Percentiles rank a stretch among this genome's conserved stretches.
phyloP scores from a whole-genome alignment of 108 stramenopile genomes.

The Discostella stelligeroides region DNA sequence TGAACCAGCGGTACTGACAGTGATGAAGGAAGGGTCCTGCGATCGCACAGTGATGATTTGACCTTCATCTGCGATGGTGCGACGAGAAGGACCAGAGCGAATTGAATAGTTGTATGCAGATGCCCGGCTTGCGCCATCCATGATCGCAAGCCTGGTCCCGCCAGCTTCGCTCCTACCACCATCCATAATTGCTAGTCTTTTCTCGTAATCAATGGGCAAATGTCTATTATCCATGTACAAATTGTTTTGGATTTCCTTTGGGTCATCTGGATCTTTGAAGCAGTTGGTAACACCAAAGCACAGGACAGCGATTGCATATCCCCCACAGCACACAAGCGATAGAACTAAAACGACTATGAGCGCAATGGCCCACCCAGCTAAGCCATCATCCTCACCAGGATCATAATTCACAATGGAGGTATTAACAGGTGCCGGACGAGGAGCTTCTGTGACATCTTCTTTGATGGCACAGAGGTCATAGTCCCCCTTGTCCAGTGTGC shows the following conservation, averaged over 20 bases:
- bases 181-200: neutral
- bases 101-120: neutral
- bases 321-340: constrained; percentile 15
- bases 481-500: constrained; percentile 24
- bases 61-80: neutral
- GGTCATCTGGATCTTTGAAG: constrained; percentile 8
- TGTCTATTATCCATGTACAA: constrained; percentile 16
- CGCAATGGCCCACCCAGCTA: constrained; percentile 43
- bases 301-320: constrained; percentile 31
- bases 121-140: neutral
- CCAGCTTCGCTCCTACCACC: no score
- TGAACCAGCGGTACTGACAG: neutral
- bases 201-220: neutral
- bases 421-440: neutral
- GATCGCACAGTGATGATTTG: no score
- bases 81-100: neutral
- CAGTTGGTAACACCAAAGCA: constrained; percentile 9
- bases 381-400: constrained; percentile 16
- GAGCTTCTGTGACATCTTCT: neutral
- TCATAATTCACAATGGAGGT: neutral
- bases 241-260: constrained; percentile 17
- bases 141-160: no score
- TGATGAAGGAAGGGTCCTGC: neutral
- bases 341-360: constrained; percentile 39
- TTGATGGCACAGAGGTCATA: constrained; percentile 20